Conservation (phyloP, 768 basidiomycete species). For the Boletus rubroflammeus region DNA sequence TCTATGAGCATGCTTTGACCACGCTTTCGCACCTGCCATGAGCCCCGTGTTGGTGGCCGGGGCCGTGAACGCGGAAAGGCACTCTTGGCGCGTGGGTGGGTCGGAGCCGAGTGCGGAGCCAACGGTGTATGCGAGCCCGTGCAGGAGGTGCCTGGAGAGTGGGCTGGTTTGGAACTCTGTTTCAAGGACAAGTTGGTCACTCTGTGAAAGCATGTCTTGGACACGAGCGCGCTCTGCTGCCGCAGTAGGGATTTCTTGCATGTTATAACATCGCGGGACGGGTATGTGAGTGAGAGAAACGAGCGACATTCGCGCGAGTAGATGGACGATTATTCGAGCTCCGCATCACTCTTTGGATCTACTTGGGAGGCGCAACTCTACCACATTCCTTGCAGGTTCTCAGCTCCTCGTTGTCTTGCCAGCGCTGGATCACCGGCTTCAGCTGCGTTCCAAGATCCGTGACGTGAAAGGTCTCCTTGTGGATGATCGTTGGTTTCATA, state of each 20-base stretch:
- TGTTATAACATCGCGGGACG: conserved; percentile 40
- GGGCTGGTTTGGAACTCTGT: conserved; percentile 24
- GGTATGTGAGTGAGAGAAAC: conserved; percentile 6
- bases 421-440: conserved; percentile 84
- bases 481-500: conserved; percentile 64
- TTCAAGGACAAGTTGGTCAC: conserved; percentile 9
- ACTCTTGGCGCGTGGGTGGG: conserved; percentile 48
- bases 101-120: conserved; percentile 54
- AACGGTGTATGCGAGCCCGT: conserved; percentile 54
- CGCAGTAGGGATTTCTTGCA: conserved; percentile 44
- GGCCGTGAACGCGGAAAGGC: conserved; percentile 49
- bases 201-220: conserved; percentile 10
- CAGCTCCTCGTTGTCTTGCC: conserved; percentile 64
- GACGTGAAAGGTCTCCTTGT: conserved; percentile 83
- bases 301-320: not conserved
- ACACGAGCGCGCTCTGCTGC: conserved; percentile 36
- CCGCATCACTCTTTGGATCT: conserved; percentile 3
- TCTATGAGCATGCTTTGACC: conserved; percentile 63
- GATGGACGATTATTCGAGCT: conserved; percentile 15
- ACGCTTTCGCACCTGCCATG: conserved; percentile 59
- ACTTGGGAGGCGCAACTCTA: conserved; percentile 51
- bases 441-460: conserved; percentile 91
- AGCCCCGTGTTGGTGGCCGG: conserved; percentile 47
- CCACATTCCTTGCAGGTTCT: conserved; percentile 76
- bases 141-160: conserved; percentile 43